Conservation (phyloP, 2,329 filamentous ascomycete genomes). For the Chalaropsis thielavioides region DNA sequence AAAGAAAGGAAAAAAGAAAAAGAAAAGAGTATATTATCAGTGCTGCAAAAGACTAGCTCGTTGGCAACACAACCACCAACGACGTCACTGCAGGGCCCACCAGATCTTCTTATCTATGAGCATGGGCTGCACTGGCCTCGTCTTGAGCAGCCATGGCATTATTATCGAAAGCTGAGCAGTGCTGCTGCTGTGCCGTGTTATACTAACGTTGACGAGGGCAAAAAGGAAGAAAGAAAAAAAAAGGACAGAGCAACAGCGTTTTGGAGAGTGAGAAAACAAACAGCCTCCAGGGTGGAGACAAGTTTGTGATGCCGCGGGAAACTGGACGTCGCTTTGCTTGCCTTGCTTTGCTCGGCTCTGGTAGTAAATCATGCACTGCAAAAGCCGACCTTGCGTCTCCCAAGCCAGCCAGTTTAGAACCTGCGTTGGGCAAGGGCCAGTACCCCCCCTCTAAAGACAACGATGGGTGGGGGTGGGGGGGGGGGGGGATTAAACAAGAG, state of each 20-base stretch:
- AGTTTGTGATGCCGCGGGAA: not conserved
- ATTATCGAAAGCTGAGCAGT: not conserved
- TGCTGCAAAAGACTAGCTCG: not conserved
- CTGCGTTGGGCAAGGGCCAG: too few species aligned
- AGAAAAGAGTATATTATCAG: conserved; percentile 2
- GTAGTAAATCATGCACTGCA: not conserved
- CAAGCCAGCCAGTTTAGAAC: too few species aligned
- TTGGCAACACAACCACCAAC: not conserved
- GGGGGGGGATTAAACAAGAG: too few species aligned
- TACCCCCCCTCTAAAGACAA: too few species aligned
- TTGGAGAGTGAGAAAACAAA: not conserved
- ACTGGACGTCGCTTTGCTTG: not conserved
- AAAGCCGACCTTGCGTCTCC: not conserved
- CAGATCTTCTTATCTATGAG: not conserved
- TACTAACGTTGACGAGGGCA: not conserved
- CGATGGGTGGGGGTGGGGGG: too few species aligned
- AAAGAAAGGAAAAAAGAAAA: not conserved
- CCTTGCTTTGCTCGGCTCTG: not conserved
- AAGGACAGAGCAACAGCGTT: not conserved
- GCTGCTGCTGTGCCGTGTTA: not conserved
- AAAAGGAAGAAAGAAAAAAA: not conserved
- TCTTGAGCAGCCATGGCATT: not conserved
- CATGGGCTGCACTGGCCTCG: not conserved
- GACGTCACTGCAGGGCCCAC: conserved; percentile 1
- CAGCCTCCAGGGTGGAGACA: not conserved